These are phyloP conservation scores for Syzygium malaccense DNA, from an alignment of 441 rosid species.

Conservation along the genomic window DNA sequence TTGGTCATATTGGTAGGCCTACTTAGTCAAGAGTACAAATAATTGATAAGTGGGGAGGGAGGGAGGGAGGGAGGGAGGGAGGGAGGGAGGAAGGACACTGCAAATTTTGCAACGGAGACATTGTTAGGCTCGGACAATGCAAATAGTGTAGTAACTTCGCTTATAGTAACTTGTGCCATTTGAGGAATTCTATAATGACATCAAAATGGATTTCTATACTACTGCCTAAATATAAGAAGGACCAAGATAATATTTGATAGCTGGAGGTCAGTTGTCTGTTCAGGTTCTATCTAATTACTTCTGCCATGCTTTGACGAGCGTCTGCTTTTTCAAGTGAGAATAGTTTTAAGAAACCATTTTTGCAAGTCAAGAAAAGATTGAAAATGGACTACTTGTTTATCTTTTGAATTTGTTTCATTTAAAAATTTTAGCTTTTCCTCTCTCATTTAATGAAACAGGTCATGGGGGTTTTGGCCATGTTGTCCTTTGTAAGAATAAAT, in stretches of 20 bases:
- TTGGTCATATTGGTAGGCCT: neutral
- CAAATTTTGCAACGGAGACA: neutral
- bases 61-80: neutral
- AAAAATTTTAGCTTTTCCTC: neutral
- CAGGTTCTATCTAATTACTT: neutral
- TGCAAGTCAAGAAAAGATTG: neutral
- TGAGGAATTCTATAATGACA: neutral
- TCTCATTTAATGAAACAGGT: conserved; percentile 37
- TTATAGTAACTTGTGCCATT: neutral
- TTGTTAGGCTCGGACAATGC: neutral
- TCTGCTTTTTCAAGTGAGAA: neutral
- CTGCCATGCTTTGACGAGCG: neutral
- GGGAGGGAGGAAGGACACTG: neutral
- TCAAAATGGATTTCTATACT: neutral
- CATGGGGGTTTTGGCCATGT: conserved; percentile 99
- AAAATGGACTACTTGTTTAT: neutral
- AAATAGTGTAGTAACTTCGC: neutral
- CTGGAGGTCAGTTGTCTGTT: neutral
- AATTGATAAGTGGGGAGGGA: neutral
- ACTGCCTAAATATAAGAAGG: neutral
- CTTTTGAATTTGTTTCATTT: neutral
- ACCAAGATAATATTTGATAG: neutral
- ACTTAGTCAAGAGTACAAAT: neutral
- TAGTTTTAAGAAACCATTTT: neutral
- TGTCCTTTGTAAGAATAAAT: conserved; percentile 90